phyloP scores from a whole-genome alignment of 1,284 basidiomycete species.

The Malassezia pachydermatis region DNA sequence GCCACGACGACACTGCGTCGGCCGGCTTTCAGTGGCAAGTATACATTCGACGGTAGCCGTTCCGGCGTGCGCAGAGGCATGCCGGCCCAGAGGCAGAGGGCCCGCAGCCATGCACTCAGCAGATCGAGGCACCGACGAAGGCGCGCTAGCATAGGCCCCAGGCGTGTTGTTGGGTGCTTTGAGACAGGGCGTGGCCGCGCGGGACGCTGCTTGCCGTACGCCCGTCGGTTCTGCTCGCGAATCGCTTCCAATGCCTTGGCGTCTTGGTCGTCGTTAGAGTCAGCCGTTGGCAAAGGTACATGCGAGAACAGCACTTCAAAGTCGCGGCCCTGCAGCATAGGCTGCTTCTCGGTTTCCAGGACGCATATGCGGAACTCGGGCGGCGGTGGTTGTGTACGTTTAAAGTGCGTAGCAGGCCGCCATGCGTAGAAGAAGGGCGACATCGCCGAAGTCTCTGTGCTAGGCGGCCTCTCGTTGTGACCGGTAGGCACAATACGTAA shows the following conservation, averaged over 20 bases:
- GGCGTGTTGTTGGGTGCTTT: conserved; percentile 16
- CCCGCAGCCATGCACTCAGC: conserved; percentile 14
- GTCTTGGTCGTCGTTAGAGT: conserved; percentile 13
- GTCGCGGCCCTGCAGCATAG: conserved; percentile 21
- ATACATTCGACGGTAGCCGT: conserved; percentile 32
- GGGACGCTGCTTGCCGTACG: conserved; percentile 26
- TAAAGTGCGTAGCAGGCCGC: conserved; percentile 75
- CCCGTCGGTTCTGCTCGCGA: conserved; percentile 25
- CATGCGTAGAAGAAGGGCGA: conserved; percentile 75
- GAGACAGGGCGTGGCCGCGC: background rate
- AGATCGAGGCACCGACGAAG: background rate
- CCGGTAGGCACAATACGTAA: conserved; percentile 64
- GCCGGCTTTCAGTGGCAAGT: conserved; percentile 61
- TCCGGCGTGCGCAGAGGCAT: conserved; percentile 12
- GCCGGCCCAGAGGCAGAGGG: background rate
- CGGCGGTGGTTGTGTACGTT: conserved; percentile 64
- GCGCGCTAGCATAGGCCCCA: conserved; percentile 8
- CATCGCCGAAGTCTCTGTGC: conserved; percentile 1
- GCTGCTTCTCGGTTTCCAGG: conserved; percentile 34
- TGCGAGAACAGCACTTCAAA: conserved; percentile 34
- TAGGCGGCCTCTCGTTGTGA: background rate
- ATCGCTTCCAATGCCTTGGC: conserved; percentile 22
- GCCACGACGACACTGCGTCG: conserved; percentile 76
- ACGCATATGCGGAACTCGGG: conserved; percentile 83
- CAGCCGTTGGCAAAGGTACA: conserved; percentile 24